These are phyloP conservation scores for Potentilla sterilis DNA, from an alignment of 306 rosid species.

Conservation along the genomic window DNA sequence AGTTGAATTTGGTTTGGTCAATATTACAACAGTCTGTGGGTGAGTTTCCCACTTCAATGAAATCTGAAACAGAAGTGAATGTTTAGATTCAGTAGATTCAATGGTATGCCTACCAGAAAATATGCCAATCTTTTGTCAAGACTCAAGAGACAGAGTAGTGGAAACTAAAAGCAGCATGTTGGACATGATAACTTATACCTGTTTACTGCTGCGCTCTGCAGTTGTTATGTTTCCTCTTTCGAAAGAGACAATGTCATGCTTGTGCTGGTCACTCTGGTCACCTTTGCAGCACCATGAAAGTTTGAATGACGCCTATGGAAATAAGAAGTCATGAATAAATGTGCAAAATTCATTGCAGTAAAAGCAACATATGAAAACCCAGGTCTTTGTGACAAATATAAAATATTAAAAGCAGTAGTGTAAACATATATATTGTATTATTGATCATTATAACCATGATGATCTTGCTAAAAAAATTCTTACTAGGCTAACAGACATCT, in stretches of 20 bases:
- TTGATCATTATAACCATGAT: background rate
- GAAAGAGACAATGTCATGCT: slow-evolving; percentile 91
- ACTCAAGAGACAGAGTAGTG: slow-evolving; percentile 7
- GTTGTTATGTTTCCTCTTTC: slow-evolving; percentile 95
- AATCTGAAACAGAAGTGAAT: slow-evolving; percentile 61
- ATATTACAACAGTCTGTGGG: slow-evolving; percentile 86
- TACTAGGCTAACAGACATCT: background rate
- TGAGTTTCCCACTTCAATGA: slow-evolving; percentile 90
- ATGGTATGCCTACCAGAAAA: background rate
- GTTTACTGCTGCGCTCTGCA: slow-evolving; percentile 94
- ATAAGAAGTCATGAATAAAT: slow-evolving; percentile 16
- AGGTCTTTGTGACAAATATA: background rate
- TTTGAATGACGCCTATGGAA: slow-evolving; percentile 77
- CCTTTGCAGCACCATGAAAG: slow-evolving; percentile 93
- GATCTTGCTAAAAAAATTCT: background rate
- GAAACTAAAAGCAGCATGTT: slow-evolving; percentile 26
- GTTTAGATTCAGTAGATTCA: slow-evolving; percentile 32
- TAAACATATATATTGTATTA: background rate
- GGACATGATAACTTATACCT: slow-evolving; percentile 49
- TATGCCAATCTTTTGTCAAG: slow-evolving; percentile 3
- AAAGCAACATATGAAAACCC: slow-evolving; percentile 7
- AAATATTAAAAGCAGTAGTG: background rate
- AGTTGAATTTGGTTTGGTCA: slow-evolving; percentile 87
- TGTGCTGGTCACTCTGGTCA: slow-evolving; percentile 75
- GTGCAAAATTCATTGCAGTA: slow-evolving; percentile 10